phyloP scores from a whole-genome alignment of 352 stramenopile genomes.

The Pythium volutum region DNA sequence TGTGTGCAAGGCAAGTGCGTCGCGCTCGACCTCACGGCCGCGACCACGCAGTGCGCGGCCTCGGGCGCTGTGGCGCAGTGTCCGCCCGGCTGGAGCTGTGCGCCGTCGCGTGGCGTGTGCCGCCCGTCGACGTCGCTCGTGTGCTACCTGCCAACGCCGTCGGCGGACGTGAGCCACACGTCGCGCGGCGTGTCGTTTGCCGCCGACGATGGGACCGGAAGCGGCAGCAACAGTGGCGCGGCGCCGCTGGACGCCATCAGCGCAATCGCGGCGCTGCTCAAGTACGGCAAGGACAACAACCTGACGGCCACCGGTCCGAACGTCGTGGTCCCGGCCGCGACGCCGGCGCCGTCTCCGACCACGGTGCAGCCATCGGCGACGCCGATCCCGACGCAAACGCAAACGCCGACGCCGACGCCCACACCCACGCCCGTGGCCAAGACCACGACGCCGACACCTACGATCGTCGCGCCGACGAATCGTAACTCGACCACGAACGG shows the following conservation, averaged over 20 bases:
- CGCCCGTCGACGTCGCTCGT: slow-evolving; percentile 30
- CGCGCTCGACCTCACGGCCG: slow-evolving; percentile 7
- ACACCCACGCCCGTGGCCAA: slow-evolving; percentile 1
- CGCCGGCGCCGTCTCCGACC: not conserved
- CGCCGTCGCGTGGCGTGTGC: slow-evolving; percentile 20
- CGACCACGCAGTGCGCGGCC: slow-evolving; percentile 1
- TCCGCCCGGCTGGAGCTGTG: slow-evolving; percentile 35
- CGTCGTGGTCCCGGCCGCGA: not conserved
- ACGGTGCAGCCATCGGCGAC: too few relatives aligned
- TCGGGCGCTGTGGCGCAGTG: slow-evolving; percentile 15
- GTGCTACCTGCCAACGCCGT: slow-evolving; percentile 30
- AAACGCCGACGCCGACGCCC: not conserved
- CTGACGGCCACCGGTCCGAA: not conserved
- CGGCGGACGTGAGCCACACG: not conserved
- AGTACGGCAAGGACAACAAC: slow-evolving; percentile 22
- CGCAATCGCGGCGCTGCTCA: slow-evolving; percentile 16
- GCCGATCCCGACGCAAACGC: too few relatives aligned
- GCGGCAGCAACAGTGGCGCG: slow-evolving; percentile 3
- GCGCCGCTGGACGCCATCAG: slow-evolving; percentile 20
- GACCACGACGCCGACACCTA: not conserved
- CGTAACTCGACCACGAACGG: not conserved
- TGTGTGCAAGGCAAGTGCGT: slow-evolving; percentile 29
- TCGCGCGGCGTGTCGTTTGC: slow-evolving; percentile 25
- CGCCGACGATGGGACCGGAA: slow-evolving; percentile 7
- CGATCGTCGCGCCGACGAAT: not conserved